phyloP scores from a whole-genome alignment of 2,329 filamentous ascomycete genomes.

The Colletotrichum godetiae region DNA sequence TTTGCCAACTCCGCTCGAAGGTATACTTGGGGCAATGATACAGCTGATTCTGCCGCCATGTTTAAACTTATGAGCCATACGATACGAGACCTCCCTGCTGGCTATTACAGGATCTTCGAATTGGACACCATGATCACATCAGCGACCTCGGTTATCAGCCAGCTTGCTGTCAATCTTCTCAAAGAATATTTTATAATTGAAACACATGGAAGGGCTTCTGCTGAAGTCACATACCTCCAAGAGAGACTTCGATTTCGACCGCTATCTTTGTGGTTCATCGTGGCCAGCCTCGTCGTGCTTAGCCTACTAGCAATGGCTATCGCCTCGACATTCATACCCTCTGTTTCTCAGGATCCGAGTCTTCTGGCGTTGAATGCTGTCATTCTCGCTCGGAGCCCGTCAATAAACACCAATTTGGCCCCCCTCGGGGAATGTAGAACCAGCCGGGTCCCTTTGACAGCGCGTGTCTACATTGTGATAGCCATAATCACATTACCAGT shows the following conservation, averaged over 20 bases:
- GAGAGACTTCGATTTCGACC: neutral
- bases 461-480: neutral
- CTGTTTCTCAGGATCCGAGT: neutral
- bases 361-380: neutral
- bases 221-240: neutral
- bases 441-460: neutral
- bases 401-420: neutral
- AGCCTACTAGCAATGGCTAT: neutral
- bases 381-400: neutral
- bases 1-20: neutral
- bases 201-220: neutral
- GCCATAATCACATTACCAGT: neutral
- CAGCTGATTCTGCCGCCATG: neutral
- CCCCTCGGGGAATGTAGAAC: neutral
- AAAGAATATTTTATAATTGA: neutral
- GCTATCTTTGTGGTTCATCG: neutral
- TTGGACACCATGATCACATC: neutral
- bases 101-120: neutral
- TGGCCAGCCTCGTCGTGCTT: neutral
- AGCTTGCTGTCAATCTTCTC: neutral
- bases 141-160: neutral
- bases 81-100: neutral
- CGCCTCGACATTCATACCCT: neutral
- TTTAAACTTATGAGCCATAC: neutral
- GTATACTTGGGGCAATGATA: neutral